Base-by-base conservation (phyloP, 495 filamentous ascomycete genomes). In the Beverwykella pulmonaria region DNA sequence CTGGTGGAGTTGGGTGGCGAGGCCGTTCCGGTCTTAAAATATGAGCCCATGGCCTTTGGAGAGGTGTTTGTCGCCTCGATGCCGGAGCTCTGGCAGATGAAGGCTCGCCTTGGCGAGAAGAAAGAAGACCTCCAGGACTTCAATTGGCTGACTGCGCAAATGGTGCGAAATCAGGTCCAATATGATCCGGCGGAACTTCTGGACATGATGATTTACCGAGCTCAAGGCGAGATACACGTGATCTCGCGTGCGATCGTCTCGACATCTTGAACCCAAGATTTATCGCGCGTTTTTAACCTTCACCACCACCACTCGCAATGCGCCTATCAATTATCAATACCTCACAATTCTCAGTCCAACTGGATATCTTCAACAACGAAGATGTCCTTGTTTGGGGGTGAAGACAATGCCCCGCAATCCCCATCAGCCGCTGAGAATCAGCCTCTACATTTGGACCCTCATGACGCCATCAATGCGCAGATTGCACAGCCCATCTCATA, bases 371-470 rank as follows among this genome's bases (percentile, higher is more conserved):
- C 63, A 12, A 47, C 10, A 22, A 61, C 15, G 57, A 44, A 36
- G 58, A 69, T 69, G 66, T 69, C 66, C 26, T 64, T 64, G 26
- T 69, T 64, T 55, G 66, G 59, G 58, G 61, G 53, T 61, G 47
- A 61, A 9, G 44, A 44, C 44, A 61, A 23, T 23, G 4, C 25
- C 5, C 9, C 41, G 14, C 20, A 20, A 44, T 61, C 58, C 6
- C 14, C 53, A 2, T 25, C 20, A n/a, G 1, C 6, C 19, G 46
- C 46, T 4, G 10, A 52, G 17, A n/a, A n/a, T 14, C 5, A 44
- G 15, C 39, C 39, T n/a, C 15, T n/a, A 9, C 39, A n/a, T 12
- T 48, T 27, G 22, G 8, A 20, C 32, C 3, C 8, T 34, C 58
- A 25, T 1, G 15, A 15, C 58, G 5, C 25, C 39, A 25, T 3